Base-by-base conservation (phyloP, 495 filamentous ascomycete species). In the Terfezia boudieri region DNA sequence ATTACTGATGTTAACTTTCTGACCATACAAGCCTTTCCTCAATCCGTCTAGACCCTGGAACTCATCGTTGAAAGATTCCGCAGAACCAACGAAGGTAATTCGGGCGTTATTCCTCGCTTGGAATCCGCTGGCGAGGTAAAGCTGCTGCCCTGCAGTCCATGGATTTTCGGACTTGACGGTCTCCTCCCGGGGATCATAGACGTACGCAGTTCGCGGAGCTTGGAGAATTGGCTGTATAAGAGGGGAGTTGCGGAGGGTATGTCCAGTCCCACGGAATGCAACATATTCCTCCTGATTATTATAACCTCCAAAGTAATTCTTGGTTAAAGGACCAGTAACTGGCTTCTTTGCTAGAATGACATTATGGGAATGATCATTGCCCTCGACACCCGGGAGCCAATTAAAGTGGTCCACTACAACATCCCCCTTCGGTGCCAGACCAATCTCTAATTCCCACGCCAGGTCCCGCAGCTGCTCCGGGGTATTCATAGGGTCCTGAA, bases 321-420 rank as follows among this genome's bases (percentile, higher is more conserved):
- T 74, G 72, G 81, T 88, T 56, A 86, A 73, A 61, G 79, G 83
- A 10, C 74, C 59, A 55, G 83, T 77, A 55, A 81, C 61, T 20
- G 74, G 61, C 53, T 71, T 69, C 9, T 83, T 80, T 36, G 74
- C 70, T 26, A 80, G 76, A 36, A 94, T 70, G 46, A 95, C 69
- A 51, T 96, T 74, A 35, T 94, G 83, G 70, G 95, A 86, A 69
- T 96, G 90, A 64, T 79, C 79, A 57, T 94, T 86, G 37, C 76
- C 57, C 10, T 86, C 78, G 53, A 79, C 86, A 35, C 75, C 53
- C 41, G 75, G 75, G 62, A 95, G 89, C 69, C 92, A 86, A 70
- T 85, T 84, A 76, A 94, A 94, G 74, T 98, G 90, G 66, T 98
- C 90, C 46, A 96, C 78, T 1, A 90, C 81, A 41, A 80, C 81